Base-by-base conservation (phyloP, 2,329 filamentous ascomycete genomes). In the Pestalotiopsis sp. region DNA sequence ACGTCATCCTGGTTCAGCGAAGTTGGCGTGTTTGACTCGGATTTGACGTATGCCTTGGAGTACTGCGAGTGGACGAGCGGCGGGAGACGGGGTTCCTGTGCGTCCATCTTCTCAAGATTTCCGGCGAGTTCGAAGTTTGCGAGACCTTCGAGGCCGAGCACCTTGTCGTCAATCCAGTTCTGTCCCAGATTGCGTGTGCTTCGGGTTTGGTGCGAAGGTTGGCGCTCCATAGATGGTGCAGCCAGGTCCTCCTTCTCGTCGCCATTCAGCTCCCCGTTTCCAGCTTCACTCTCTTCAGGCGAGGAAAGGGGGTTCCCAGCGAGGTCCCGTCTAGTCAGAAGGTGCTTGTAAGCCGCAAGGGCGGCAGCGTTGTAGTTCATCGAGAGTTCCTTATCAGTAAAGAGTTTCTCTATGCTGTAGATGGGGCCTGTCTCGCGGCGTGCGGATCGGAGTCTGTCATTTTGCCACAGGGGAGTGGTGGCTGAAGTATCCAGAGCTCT, bases 401-500 rank as follows among this genome's bases (percentile, higher is more conserved):
- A 92, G 49, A 92, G 85, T 81, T 91, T 91, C 74, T 92, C 89
- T 69, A 92, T 87, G 76, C 87, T 91, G 77, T 90, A 91, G 1
- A 89, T 80, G 0, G 88, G 85, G 9, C 87, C 89, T 23, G 87
- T 85, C 74, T 89, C 85, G 76, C 87, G 87, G 68, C 86, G 81
- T 67, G 83, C 81, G 68, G 82, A 80, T 72, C 85, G 83, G 66
- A 89, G 81, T 75, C 88, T 86, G 72, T 91, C 89, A 65, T 84
- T 87, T 75, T 89, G 87, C 89, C 89, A 91, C 27, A 91, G 80
- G 6, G 89, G 84, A 1, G 89, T 91, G 38, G 85, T 89, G 73
- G 83, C 86, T 67, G 85, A 85, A 59, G 84, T 82, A 62, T 91
- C 89, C 41, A 89, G 77, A 6, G 80, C 83, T 61, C 89, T 84